Conservation (phyloP, 768 basidiomycete genomes). For the Thelephora aurantiotincta region DNA sequence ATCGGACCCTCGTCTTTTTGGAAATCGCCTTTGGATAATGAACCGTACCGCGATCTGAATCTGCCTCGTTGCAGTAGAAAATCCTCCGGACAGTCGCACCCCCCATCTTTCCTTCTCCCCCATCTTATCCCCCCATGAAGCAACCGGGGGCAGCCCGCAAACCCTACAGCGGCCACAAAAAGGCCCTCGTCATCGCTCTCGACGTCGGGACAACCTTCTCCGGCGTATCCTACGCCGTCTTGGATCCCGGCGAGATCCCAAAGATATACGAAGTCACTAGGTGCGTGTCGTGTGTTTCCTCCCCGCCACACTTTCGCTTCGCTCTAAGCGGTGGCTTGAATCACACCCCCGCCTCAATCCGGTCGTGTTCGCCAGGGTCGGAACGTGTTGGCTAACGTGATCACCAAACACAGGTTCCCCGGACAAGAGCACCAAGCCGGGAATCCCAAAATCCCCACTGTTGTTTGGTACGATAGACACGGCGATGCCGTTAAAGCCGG, state of each 20-base stretch:
- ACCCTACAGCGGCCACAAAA: conserved; percentile 49
- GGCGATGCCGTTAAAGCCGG: conserved; percentile 61
- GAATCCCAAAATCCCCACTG: conserved; percentile 71
- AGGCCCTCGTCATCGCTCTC: conserved; percentile 64
- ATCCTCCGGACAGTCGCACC: conserved; percentile 3
- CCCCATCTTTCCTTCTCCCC: conserved; percentile 2
- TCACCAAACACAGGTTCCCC: conserved; percentile 39
- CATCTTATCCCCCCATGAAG: conserved; percentile 25
- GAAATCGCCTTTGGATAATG: too few relatives aligned
- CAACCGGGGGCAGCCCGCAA: conserved; percentile 51
- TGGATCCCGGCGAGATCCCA: conserved; percentile 69
- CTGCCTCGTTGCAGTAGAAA: not conserved
- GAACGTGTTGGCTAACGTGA: not conserved
- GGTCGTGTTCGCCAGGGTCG: not conserved
- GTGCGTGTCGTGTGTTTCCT: conserved; percentile 20
- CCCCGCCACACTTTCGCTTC: not conserved
- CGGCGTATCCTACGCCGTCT: conserved; percentile 72
- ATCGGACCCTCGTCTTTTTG: too few relatives aligned
- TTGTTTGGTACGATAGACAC: conserved; percentile 57
- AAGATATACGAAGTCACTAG: conserved; percentile 73
- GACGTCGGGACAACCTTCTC: conserved; percentile 78
- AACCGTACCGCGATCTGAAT: too few relatives aligned
- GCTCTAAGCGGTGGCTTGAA: too few relatives aligned
- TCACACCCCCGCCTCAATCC: not conserved
- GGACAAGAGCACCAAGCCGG: conserved; percentile 80